Evolutionary conservation across 1,284 basidiomycete species (phyloP), one percentile per base, ranked within the genome.

Genomic region (Ustilago curta): DNA sequence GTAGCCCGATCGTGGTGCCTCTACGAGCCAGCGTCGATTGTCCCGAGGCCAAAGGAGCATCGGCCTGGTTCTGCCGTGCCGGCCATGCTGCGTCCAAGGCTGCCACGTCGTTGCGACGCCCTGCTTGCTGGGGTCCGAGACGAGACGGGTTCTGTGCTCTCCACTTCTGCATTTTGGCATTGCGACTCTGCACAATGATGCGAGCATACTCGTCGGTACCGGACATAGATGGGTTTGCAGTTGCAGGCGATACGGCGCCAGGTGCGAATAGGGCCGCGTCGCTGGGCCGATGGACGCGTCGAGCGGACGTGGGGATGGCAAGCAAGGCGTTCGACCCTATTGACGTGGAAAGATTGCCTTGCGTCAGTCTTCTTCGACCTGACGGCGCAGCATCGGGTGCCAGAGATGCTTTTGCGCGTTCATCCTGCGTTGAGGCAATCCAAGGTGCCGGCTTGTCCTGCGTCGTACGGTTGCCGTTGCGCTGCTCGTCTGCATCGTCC

Each of bases 81-180:
- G 19, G 39, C 44, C 53, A 54, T 27, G 57, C 44, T 6, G 61
- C 9, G 2, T 60, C 70, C 9, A 42, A 12, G 3, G 39, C 19
- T n/a, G 39, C 45, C 16, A 47, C 25, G 18, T 67, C 59, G 32
- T 44, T 39, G 52, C 64, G 60, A 29, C 51, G 59, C 9, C 21
- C 50, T 6, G 45, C 21, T 19, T 45, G 37, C 27, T 54, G 56
- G 5, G 45, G 44, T 14, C 53, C 65, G 4, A 59, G 55, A 6
- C 70, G 68, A 7, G 62, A 70, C 4, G 62, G 62, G 32, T 71
- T 66, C 55, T 76, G 69, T n/a, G 69, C 61, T 55, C 63, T 82
- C 88, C 88, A 89, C 54, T 88, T 85, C 57, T 88, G 87, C 69
- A 88, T 83, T 74, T 89, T 89, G 32, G 88, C 88, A 35, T 87